These are phyloP conservation scores for Dipteronia sinensis DNA, from an alignment of 345 rosid species.

Conservation along the genomic window DNA sequence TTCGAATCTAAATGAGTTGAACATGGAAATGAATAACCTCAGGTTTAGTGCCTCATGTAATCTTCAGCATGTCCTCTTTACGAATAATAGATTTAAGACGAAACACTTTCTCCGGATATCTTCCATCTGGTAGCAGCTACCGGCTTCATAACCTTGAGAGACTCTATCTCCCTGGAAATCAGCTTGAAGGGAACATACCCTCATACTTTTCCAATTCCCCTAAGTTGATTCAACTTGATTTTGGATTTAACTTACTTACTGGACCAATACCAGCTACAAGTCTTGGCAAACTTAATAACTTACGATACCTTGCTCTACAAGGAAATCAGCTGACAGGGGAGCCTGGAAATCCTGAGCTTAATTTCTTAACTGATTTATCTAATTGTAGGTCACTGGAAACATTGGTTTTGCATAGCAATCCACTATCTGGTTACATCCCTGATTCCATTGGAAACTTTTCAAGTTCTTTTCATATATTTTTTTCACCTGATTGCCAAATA, in stretches of 20 bases:
- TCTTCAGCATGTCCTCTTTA: slow-evolving; percentile 16
- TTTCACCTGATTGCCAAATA: background rate
- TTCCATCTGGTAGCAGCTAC: background rate
- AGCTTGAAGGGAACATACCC: background rate
- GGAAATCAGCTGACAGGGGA: background rate
- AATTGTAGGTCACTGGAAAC: slow-evolving; percentile 2
- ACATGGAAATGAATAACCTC: slow-evolving; percentile 6
- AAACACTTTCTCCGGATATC: slow-evolving; percentile 4
- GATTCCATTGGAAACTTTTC: slow-evolving; percentile 15
- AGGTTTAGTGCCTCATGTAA: background rate
- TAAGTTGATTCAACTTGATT: background rate
- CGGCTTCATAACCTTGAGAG: slow-evolving; percentile 7
- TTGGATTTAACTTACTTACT: background rate
- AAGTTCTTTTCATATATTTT: background rate
- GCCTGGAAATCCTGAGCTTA: slow-evolving; percentile 15
- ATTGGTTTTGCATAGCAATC: slow-evolving; percentile 4
- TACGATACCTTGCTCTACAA: background rate
- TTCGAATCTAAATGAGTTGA: slow-evolving; percentile 1
- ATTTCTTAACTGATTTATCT: slow-evolving; percentile 7
- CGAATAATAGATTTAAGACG: background rate
- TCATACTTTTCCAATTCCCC: slow-evolving; percentile 9
- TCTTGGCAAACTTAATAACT: background rate
- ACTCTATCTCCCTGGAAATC: background rate
- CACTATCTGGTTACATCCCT: background rate
- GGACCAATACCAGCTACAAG: slow-evolving; percentile 1